These are phyloP conservation scores for Phylloporus arenicola DNA, from an alignment of 768 basidiomycete genomes.

Conservation along the genomic window DNA sequence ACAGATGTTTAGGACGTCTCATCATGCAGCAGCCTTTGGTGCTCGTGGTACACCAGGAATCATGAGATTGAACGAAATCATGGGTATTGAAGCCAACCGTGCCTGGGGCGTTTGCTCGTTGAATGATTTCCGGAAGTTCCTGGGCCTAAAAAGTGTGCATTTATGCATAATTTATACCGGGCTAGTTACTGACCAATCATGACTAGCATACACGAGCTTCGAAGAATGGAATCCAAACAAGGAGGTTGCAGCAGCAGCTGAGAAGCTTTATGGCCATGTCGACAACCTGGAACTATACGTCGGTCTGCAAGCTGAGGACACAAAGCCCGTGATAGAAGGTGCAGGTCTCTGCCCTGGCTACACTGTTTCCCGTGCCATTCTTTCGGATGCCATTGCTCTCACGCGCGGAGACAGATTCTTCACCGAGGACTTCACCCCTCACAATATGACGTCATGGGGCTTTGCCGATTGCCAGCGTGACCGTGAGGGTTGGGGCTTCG, in stretches of 20 bases:
- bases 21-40: slow-evolving; percentile 67
- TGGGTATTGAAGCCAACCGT: slow-evolving; percentile 77
- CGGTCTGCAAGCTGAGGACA: slow-evolving; percentile 72
- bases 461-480: slow-evolving; percentile 80
- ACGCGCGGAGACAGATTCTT: slow-evolving; percentile 82
- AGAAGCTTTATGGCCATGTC: slow-evolving; percentile 73
- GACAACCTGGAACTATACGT: slow-evolving; percentile 77
- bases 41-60: slow-evolving; percentile 71
- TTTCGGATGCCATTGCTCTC: slow-evolving; percentile 80
- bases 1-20: slow-evolving; percentile 47
- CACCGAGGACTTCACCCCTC: slow-evolving; percentile 76
- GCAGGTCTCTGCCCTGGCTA: slow-evolving; percentile 86
- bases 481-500: slow-evolving; percentile 64
- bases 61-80: slow-evolving; percentile 75
- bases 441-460: slow-evolving; percentile 80
- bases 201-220: slow-evolving; percentile 60
- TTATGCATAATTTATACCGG: background rate
- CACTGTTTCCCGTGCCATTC: slow-evolving; percentile 80
- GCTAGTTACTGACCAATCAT: background rate
- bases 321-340: slow-evolving; percentile 69
- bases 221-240: slow-evolving; percentile 76
- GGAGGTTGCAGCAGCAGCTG: slow-evolving; percentile 64
- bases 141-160: slow-evolving; percentile 66
- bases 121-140: slow-evolving; percentile 80
- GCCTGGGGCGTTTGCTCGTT: slow-evolving; percentile 77